Evolutionary conservation across 306 rosid species (phyloP).

Genomic region (Rosa chinensis): DNA sequence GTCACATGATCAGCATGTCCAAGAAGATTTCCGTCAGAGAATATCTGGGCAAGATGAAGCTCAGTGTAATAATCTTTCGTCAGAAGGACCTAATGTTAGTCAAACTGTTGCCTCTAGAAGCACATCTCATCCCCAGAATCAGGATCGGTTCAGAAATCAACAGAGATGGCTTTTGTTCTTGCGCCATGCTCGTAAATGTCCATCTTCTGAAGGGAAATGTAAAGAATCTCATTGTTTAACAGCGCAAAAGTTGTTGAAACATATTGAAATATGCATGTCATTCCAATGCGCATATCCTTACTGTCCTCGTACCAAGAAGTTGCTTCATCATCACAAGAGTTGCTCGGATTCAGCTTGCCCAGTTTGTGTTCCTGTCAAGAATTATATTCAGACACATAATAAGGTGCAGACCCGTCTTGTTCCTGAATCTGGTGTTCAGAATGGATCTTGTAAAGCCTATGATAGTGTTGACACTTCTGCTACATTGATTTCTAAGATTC

Average conservation of each 20-base stretch:
- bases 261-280: conserved; percentile 55
- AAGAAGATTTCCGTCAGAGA: conserved; percentile 50
- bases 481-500: conserved; percentile 49
- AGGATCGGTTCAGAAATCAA: conserved; percentile 57
- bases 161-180: conserved; percentile 93
- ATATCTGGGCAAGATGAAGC: conserved; percentile 70
- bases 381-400: conserved; percentile 37
- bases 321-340: conserved; percentile 64
- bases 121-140: conserved; percentile 43
- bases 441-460: conserved; percentile 56
- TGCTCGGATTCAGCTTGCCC: conserved; percentile 75
- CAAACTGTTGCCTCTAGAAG: conserved; percentile 54
- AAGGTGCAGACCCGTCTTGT: conserved; percentile 37
- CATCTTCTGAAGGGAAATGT: conserved; percentile 83
- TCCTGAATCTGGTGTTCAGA: conserved; percentile 53
- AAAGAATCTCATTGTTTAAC: conserved; percentile 52
- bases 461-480: conserved; percentile 42
- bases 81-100: conserved; percentile 63
- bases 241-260: conserved; percentile 72
- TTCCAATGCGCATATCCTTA: conserved; percentile 52
- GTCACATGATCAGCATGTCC: conserved; percentile 44
- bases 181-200: conserved; percentile 78
- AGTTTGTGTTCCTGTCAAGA: conserved; percentile 77
- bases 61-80: conserved; percentile 75
- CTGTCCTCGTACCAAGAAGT: conserved; percentile 67